Evolutionary conservation across 768 basidiomycete species (phyloP).

Genomic region (Phlebiopsis gigantea): DNA sequence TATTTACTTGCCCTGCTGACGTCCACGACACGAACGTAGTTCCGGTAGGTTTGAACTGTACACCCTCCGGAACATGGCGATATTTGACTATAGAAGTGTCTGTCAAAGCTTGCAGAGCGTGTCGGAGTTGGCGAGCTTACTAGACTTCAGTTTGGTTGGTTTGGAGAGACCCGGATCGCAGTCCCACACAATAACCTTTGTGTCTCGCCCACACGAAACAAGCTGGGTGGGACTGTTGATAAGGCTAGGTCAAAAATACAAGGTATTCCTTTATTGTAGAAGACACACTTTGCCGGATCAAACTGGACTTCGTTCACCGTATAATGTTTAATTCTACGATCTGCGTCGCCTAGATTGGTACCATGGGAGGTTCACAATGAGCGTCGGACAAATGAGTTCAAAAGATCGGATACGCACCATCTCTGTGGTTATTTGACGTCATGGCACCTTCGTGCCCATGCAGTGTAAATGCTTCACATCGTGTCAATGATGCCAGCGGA

Average conservation of each 20-base stretch:
- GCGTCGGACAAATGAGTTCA: too few species aligned
- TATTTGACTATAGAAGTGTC: background rate
- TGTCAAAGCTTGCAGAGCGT: slow-evolving; percentile 16
- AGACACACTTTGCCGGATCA: slow-evolving; percentile 40
- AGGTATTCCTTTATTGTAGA: background rate
- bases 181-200: slow-evolving; percentile 38
- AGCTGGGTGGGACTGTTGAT: slow-evolving; percentile 36
- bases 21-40: slow-evolving; percentile 7
- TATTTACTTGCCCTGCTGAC: background rate
- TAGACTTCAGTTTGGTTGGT: background rate
- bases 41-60: slow-evolving; percentile 8
- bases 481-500: background rate
- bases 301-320: slow-evolving; percentile 52
- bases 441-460: background rate
- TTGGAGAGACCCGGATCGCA: slow-evolving; percentile 11
- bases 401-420: too few species aligned
- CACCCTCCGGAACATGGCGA: slow-evolving; percentile 4
- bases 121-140: background rate
- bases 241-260: background rate
- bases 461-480: background rate
- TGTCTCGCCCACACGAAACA: slow-evolving; percentile 46
- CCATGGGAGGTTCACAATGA: background rate
- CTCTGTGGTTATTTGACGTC: too few species aligned
- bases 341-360: background rate
- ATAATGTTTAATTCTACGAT: slow-evolving; percentile 24